These are phyloP conservation scores for Malus domestica DNA, from an alignment of 306 rosid genomes.

Conservation along the genomic window DNA sequence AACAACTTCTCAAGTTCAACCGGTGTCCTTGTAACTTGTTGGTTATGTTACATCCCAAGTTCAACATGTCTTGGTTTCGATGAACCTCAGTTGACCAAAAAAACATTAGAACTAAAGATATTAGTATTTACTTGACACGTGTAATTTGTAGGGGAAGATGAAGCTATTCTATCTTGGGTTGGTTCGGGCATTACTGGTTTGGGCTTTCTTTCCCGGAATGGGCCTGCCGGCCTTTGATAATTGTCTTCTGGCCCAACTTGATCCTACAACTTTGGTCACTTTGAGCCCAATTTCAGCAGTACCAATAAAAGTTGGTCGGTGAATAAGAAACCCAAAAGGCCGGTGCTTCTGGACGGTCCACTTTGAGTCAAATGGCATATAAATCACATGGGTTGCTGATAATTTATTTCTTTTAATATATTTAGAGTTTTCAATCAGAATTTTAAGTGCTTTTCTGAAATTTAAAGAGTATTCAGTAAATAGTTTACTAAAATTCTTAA, in stretches of 20 bases:
- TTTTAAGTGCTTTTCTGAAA: rapidly evolving
- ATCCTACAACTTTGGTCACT: neutral
- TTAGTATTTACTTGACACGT: neutral
- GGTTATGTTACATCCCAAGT: neutral
- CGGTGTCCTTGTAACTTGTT: neutral
- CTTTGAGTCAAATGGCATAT: neutral
- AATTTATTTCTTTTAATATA: neutral
- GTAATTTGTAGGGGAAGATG: neutral
- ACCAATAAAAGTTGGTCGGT: neutral
- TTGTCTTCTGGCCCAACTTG: neutral
- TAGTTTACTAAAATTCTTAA: too few species aligned
- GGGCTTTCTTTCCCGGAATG: neutral
- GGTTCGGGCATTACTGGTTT: neutral
- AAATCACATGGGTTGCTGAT: neutral
- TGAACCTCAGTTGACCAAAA: neutral
- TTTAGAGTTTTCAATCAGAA: too few species aligned
- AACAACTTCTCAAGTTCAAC: neutral
- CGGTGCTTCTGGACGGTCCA: neutral
- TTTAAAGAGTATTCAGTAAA: too few species aligned
- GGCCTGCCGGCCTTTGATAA: neutral
- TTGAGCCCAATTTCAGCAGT: neutral
- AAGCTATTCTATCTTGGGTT: neutral
- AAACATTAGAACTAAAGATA: neutral
- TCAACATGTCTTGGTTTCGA: neutral
- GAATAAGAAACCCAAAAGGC: neutral